Evolutionary conservation across 2,329 filamentous ascomycete genomes (phyloP), one percentile per base, ranked within the genome.

Genomic region (Nothophoma quercina): DNA sequence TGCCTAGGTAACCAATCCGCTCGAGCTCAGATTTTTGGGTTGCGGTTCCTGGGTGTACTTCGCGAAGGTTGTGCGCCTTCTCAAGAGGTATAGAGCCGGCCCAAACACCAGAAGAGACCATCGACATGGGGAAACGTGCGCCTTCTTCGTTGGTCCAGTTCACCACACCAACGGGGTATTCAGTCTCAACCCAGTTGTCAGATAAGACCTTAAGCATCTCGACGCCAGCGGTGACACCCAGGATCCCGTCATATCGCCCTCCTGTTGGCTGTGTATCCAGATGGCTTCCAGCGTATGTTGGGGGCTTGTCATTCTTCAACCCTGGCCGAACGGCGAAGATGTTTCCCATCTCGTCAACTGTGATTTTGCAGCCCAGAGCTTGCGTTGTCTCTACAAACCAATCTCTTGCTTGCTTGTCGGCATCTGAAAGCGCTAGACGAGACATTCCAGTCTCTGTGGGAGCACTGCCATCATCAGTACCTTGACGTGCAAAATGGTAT

Each of bases 131-230:
- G 58, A 93, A 93, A 0, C 90, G 83, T 1, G 90, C 90, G 2
- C 90, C 90, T 75, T 95, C 91, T 76, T 95, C 90, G 66, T 90
- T 90, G 2, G 88, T 92, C 88, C 88, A 91, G 65, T 92, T 91
- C 2, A 93, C 85, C 1, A 92, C 84, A 1, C 88, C 89, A 0
- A 93, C 81, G 1, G 87, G 87, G 30, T 85, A 88, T 35, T 88
- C 82, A 0, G 90, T 93, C 65, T 88, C 82, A 2, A 88, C 78
- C 18, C 83, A 78, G 55, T 87, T 83, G 15, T 93, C 89, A 5
- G 86, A 80, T 35, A 96, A 76, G 0, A 85, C 81, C 53, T 81
- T 83, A 12, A 95, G 76, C 70, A 89, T 86, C 73, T 95, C 90
- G 0, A 95, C 78, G 0, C 86, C 90, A 1, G 89, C 85, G 19